Base-by-base conservation (phyloP, 352 stramenopile genomes). In the Globisporangium apiculatum region DNA sequence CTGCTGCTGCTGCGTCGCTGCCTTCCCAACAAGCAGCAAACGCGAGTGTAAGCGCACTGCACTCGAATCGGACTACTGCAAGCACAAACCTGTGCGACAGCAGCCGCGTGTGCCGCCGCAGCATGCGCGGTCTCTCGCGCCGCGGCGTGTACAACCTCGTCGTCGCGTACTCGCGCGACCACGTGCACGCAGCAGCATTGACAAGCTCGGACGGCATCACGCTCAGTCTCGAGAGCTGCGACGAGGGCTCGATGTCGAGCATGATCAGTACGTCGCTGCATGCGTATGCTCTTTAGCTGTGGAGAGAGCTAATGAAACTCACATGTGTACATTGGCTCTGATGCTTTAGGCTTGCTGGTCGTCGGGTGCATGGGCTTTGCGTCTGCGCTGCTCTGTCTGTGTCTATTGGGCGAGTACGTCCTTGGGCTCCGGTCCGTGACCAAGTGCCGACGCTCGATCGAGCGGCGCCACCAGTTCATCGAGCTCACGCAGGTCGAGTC, bases 391-490 rank as follows among this genome's bases (percentile, higher is more conserved):
- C 48, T 78, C 40, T 65, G 75, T 10, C 57, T 83, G 1, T 76
- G 69, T 18, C 48, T 77, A n/a, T 53, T 83, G 49, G 69, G 67
- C 12, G 73, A 83, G 67, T 78, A 75, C 53, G 55, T 79, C 40
- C 48, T 83, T 5, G 71, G 71, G 2, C 57, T 83, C 24, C 71
- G 64, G 48, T 76, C 64, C 3, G 62, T 80, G 56, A 66, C 73
- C 15, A 76, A 69, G 60, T 60, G 78, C 35, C 71, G 73, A 9
- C 66, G 57, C 17, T 60, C 61, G 18, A 43, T 71, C 7, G 55
- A 71, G 31, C 56, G 38, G 37, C 57, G 66, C 38, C 49, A 60
- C 41, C 63, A 57, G 36, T 75, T 83, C 45, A 55, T 80, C 18
- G 71, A 83, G 41, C 55, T 83, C 4, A 55, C 71, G 14, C 66